These are phyloP conservation scores for Fragilariopsis cylindrus DNA, from an alignment of 108 stramenopile genomes.

Conservation along the genomic window DNA sequence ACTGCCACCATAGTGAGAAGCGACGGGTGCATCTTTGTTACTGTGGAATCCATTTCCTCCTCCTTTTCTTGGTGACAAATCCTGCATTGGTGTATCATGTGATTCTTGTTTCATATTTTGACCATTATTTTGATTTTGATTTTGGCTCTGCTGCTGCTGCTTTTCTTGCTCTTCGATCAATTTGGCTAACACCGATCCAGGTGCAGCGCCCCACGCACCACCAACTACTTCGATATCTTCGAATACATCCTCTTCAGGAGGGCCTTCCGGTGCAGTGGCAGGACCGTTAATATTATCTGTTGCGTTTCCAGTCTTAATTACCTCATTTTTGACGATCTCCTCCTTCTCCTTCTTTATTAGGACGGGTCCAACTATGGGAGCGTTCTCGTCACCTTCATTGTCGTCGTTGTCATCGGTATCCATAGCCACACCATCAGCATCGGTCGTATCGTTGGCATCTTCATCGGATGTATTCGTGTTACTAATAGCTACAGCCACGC, in stretches of 20 bases:
- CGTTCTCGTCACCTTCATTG: slow-evolving; percentile 4
- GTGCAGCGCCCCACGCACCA: slow-evolving; percentile 86
- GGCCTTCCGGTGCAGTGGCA: background rate
- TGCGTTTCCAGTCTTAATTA: background rate
- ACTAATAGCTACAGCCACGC: slow-evolving; percentile 57
- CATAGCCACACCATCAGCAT: slow-evolving; percentile 30
- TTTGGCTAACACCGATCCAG: slow-evolving; percentile 61
- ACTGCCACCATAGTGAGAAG: background rate
- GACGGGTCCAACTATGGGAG: slow-evolving; percentile 34
- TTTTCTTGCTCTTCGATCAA: slow-evolving; percentile 72
- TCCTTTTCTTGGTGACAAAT: slow-evolving; percentile 18
- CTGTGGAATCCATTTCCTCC: background rate
- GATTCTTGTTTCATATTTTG: background rate
- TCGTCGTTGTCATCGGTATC: slow-evolving; percentile 33
- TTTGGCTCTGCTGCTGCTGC: slow-evolving; percentile 19
- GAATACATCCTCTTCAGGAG: background rate
- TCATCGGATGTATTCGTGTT: background rate
- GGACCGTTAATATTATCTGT: background rate
- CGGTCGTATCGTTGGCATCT: slow-evolving; percentile 20
- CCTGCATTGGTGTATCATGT: background rate
- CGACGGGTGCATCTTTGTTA: background rate
- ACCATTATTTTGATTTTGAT: slow-evolving; percentile 6
- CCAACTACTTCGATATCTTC: slow-evolving; percentile 53
- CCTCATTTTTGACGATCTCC: background rate
- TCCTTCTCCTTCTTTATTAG: slow-evolving; percentile 32